Evolutionary conservation across 2,329 filamentous ascomycete species (phyloP).

Genomic region (Colletotrichum sp.): DNA sequence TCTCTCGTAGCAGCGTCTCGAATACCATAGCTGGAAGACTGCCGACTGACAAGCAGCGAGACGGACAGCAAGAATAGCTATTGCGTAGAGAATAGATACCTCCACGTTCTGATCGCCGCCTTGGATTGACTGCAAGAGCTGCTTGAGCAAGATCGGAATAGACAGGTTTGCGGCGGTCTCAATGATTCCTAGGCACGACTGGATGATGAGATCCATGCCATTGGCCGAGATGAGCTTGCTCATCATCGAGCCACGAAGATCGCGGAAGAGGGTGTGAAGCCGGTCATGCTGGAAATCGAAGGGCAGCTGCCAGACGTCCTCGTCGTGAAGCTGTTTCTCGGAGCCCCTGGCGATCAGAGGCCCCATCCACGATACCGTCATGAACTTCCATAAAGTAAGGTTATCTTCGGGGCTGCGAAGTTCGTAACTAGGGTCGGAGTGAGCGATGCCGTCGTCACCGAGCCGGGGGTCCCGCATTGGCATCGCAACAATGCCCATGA

Average conservation of each 20-base stretch:
- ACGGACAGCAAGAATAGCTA: conserved; percentile 64
- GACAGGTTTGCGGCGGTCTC: conserved; percentile 62
- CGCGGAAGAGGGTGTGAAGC: conserved; percentile 76
- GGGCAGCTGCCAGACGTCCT: conserved; percentile 82
- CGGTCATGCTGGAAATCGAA: conserved; percentile 82
- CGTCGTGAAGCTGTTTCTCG: conserved; percentile 71
- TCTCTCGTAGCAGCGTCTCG: conserved; percentile 82
- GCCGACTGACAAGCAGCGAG: conserved; percentile 68
- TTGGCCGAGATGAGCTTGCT: conserved; percentile 75
- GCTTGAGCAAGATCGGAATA: conserved; percentile 73
- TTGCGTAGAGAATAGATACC: conserved; percentile 69
- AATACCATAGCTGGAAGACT: conserved; percentile 80
- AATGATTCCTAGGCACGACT: conserved; percentile 67
- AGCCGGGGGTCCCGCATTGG: conserved; percentile 68
- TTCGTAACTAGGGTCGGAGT: conserved; percentile 59
- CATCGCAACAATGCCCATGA: conserved; percentile 60
- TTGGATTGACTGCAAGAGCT: conserved; percentile 71
- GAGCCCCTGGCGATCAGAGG: conserved; percentile 73
- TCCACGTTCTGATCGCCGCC: conserved; percentile 51
- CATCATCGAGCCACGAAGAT: conserved; percentile 75
- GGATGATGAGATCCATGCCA: conserved; percentile 76
- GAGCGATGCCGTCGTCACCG: conserved; percentile 61
- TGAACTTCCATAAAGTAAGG: conserved; percentile 80
- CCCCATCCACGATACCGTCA: conserved; percentile 83
- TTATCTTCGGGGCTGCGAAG: conserved; percentile 81